A percentile compares a stretch with the other conserved stretches of the same genome.
Evolutionary conservation across 495 filamentous ascomycete genomes (phyloP).

Genomic region (Aspergillus baeticus): DNA sequence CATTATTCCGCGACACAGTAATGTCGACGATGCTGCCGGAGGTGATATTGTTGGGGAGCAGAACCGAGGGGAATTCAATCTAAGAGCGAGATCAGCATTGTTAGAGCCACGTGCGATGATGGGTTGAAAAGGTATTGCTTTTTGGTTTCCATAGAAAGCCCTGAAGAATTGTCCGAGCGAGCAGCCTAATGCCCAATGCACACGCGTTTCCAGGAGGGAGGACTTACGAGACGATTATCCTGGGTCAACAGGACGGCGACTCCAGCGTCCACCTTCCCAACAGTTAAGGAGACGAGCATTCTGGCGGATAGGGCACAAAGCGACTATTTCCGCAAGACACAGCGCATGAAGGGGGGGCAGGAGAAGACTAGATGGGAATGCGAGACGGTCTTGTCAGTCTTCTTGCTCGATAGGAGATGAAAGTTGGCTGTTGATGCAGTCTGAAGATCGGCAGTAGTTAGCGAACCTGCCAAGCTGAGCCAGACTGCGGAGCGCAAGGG

Average conservation of each 20-base stretch:
- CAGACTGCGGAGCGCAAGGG: constrained; percentile 12
- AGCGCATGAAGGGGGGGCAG: constrained; percentile 6
- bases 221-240: constrained; percentile 89
- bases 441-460: constrained; percentile 21
- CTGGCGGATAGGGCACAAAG: constrained; percentile 16
- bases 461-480: constrained; percentile 20
- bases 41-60: constrained; percentile 89
- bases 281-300: constrained; percentile 97
- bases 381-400: not conserved
- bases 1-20: constrained; percentile 83
- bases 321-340: not conserved
- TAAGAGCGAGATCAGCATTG: constrained; percentile 31
- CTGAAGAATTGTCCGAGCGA: not conserved
- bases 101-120: not conserved
- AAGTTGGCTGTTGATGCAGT: constrained; percentile 12
- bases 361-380: not conserved
- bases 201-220: constrained; percentile 9
- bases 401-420: constrained; percentile 6
- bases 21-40: constrained; percentile 98
- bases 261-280: constrained; percentile 98
- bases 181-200: not conserved
- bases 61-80: constrained; percentile 99
- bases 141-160: not conserved
- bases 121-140: constrained; percentile 1
- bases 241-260: constrained; percentile 95